Evolutionary conservation across 108 stramenopile genomes (phyloP), one percentile per base, ranked within the genome.

Genomic region (Phaeodactylum tricornutum): DNA sequence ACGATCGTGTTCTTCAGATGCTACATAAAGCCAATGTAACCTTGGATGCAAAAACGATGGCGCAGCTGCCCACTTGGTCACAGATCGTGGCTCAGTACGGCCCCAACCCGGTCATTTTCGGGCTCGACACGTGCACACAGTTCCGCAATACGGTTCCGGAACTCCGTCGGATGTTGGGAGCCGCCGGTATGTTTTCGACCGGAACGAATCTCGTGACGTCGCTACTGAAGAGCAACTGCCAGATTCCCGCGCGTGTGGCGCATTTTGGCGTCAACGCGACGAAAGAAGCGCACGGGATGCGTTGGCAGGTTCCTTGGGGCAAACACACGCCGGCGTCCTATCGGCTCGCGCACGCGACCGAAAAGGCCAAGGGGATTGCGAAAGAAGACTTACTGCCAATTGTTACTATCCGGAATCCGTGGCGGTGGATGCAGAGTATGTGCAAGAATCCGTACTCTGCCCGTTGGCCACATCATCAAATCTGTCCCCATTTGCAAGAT

Each of bases 201-300:
- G 87, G 82, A 20, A 89, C 87, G 1, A 89, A 89, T 66, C 61
- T 89, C 2, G 66, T 88, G 28, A 75, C 79, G 6, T 55, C 62
- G 27, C 27, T 77, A n/a, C 33, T 88, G 41, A 77, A 84, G 47
- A 63, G 65, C 33, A 84, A 81, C 53, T 88, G 86, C 40, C 66
- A 74, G 32, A 84, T 88, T 35, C 86, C 81, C 0, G 86, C 76
- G 53, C 52, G 81, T 43, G 58, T 62, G 8, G 50, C 52, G 31
- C 47, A 66, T 32, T 64, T 53, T 7, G 81, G 79, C 20, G 61
- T 71, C 5, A 29, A 59, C 32, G 56, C 70, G 45, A 50, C 68
- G 20, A 78, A 74, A 50, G 75, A 86, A 71, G 36, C 47, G 15
- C 64, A 69, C 34, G 76, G 85, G 4, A 87, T 87, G 65, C 47